Evolutionary conservation across 1,284 basidiomycete species (phyloP), one percentile per base, ranked within the genome.

Genomic region (Apiotrichum mycotoxinovorans): DNA sequence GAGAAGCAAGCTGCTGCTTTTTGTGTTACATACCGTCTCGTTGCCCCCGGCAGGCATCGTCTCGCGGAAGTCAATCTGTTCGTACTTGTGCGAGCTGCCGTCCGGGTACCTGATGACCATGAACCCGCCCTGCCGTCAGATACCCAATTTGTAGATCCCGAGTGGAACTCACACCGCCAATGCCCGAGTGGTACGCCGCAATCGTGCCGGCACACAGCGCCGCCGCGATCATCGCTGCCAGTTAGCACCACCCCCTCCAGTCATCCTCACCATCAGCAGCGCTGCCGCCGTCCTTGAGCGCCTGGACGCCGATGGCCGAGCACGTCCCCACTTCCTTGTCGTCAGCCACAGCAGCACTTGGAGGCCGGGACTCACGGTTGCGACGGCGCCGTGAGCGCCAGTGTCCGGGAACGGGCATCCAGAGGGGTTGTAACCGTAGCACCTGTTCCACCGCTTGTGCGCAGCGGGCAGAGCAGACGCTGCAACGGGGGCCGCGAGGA

Each of bases 31-130:
- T 67, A 79, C 77, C 14, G 73, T 73, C 55, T 71, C 68, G 52
- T 77, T 75, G 0, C 70, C 71, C 0, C 66, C 69, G 10, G 70
- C 73, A 0, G 78, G 78, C 63, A 70, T 68, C 4, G 69, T 73
- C 66, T 79, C 79, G 17, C 79, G 68, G 61, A 79, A 78, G 66
- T 80, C 78, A 34, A 79, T 70, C 33, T 71, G 70, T 26, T 72
- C 64, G 55, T 78, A 75, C 8, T 58, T 67, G 40, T 67, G 65
- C 15, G 57, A 52, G 8, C 68, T 69, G 15, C 66, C 61, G 41
- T 61, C 58, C 44, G 66, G 66, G 44, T 35, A 40, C 33, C 46
- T 37, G 18, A 61, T 38, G 34, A 62, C 40, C 54, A 62, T 58
- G 60, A 62, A 62, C 10, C 60, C 60, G 15, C 60, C 60, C 56